A percentile compares a stretch with the other conserved stretches of the same genome.
Conservation (phyloP, 306 rosid genomes). For the Gillenia trifoliata region DNA sequence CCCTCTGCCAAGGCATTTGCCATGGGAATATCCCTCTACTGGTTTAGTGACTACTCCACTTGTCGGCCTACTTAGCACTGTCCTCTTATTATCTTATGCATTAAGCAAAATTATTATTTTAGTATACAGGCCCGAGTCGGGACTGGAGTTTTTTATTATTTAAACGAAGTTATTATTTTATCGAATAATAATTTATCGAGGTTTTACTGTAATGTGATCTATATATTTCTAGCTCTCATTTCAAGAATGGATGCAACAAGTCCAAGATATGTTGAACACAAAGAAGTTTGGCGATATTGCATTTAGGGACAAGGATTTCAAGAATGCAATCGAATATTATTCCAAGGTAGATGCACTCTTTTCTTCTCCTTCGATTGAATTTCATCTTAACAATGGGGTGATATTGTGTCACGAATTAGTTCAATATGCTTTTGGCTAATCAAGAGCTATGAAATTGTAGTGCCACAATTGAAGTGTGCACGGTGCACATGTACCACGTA, state of each 20-base stretch:
- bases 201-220: too few species aligned
- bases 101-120: too few species aligned
- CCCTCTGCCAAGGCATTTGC: too few species aligned
- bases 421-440: background rate
- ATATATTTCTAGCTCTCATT: conserved; percentile 68
- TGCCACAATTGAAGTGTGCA: background rate
- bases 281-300: conserved; percentile 93
- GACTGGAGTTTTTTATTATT: too few species aligned
- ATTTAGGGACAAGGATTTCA: conserved; percentile 91
- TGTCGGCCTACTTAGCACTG: too few species aligned
- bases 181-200: too few species aligned
- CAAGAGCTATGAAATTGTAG: background rate
- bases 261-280: conserved; percentile 90
- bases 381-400: background rate
- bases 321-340: conserved; percentile 86
- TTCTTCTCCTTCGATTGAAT: background rate
- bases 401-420: background rate
- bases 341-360: conserved; percentile 58
- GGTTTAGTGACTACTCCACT: too few species aligned
- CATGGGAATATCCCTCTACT: too few species aligned
- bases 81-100: too few species aligned
- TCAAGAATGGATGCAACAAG: conserved; percentile 99
- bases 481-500: background rate
- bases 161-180: too few species aligned
- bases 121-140: too few species aligned